These are phyloP conservation scores for Suhomyces prunicola DNA, from an alignment of 805 yeast species.

Conservation along the genomic window DNA sequence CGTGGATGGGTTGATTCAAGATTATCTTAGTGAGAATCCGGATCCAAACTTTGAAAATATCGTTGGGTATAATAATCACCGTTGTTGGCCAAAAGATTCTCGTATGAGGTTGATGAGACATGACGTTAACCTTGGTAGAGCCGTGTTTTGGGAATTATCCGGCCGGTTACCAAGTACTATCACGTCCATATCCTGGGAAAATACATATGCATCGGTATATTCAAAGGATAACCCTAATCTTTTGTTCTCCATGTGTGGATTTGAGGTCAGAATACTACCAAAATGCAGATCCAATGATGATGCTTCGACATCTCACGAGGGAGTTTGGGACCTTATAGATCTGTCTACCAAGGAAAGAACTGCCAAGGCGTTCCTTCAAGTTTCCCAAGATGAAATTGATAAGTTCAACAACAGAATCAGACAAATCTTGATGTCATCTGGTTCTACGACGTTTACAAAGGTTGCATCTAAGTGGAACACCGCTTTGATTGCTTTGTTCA, in stretches of 20 bases:
- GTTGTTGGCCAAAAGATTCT: constrained; percentile 92
- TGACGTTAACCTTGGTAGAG: constrained; percentile 90
- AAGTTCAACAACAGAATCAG: constrained; percentile 80
- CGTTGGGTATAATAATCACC: constrained; percentile 80
- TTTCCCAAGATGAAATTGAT: constrained; percentile 74
- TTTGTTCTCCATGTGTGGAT: constrained; percentile 89
- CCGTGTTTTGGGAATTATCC: constrained; percentile 85
- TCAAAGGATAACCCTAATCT: constrained; percentile 87
- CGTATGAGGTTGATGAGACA: constrained; percentile 88
- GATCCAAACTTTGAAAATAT: constrained; percentile 89
- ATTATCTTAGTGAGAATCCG: constrained; percentile 77
- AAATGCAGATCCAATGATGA: constrained; percentile 56
- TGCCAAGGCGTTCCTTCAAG: constrained; percentile 83
- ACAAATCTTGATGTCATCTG: constrained; percentile 91
- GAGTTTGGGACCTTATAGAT: constrained; percentile 86
- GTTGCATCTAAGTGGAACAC: constrained; percentile 97
- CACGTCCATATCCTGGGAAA: constrained; percentile 73
- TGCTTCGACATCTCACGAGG: constrained; percentile 56
- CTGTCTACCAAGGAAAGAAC: constrained; percentile 76
- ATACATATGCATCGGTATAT: constrained; percentile 81
- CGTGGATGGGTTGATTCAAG: constrained; percentile 69
- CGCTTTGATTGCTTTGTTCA: constrained; percentile 76
- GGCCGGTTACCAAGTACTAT: constrained; percentile 76
- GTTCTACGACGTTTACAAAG: constrained; percentile 91
- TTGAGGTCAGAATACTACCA: constrained; percentile 87